Base-by-base conservation (phyloP, 495 filamentous ascomycete genomes). In the Annulohypoxylon stygium region DNA sequence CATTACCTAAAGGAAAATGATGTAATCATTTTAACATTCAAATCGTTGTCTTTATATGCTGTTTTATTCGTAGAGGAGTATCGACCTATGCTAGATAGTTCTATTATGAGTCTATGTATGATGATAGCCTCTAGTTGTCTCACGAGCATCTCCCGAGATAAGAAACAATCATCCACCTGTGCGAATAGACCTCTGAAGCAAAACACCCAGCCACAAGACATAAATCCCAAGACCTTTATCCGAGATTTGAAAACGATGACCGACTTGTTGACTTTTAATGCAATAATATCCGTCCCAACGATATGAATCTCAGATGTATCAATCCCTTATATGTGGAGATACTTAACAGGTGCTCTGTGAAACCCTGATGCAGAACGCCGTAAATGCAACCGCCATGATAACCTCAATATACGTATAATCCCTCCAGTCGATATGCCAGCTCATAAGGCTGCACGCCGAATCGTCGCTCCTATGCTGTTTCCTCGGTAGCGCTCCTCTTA, bases 291-390 rank as follows among this genome's bases (percentile, higher is more conserved):
- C 11, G 39, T 25, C n/a, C 48, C 20, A 53, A n/a, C 48, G 11
- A 65, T 54, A 54, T 37, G 7, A 54, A 26, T 12, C 43, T n/a
- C 53, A 45, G 58, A 54, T 1, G 16, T 53, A 59, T 45, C 25
- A 6, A 47, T 39, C 41, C 34, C 45, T 34, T 4, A 8, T 4
- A 8, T 48, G 30, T 45, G 8, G 37, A 30, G 18, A 58, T 57
- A 39, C 18, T 12, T 45, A 20, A 3, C n/a, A 18, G 48, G 25
- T 59, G 18, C 3, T 55, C 16, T 48, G 34, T 33, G 53, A 62
- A 62, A 67, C 37, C 43, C 26, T 41, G 48, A 73, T 57, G 39
- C 65, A 39, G 8, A 77, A 78, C 76, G 76, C 76, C 76, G 36
- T 39, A 54, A 41, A 78, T 78, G 71, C 71, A 67, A 45, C 59